Percentiles rank a stretch among this genome's conserved stretches.
Evolutionary conservation across 2,329 filamentous ascomycete genomes (phyloP).

Genomic region (Trichoderma simmonsii): DNA sequence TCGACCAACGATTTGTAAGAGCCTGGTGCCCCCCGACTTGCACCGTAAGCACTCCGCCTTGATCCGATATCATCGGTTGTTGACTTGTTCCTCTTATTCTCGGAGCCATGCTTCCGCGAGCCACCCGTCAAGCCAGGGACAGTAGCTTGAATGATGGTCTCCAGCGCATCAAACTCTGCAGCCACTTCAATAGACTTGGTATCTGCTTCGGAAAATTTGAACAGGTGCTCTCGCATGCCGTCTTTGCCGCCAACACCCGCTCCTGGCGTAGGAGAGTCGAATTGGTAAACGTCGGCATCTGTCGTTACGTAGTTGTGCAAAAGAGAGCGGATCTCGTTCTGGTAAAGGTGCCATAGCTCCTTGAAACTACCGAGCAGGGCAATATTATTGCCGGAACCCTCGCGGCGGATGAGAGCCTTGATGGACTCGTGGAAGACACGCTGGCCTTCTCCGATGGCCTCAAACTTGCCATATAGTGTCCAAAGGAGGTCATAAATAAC

Average conservation of each 20-base stretch:
- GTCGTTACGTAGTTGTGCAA: conserved; percentile 95
- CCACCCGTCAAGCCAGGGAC: conserved; percentile 87
- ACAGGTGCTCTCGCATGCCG: conserved; percentile 62
- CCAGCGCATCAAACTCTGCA: conserved; percentile 82
- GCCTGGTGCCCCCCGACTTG: conserved; percentile 48
- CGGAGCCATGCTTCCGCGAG: conserved; percentile 49
- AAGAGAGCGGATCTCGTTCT: conserved; percentile 93
- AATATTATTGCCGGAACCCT: conserved; percentile 63
- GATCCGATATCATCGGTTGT: conserved; percentile 38
- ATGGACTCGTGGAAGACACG: conserved; percentile 91
- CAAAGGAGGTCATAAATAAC: conserved; percentile 89
- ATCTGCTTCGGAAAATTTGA: conserved; percentile 83
- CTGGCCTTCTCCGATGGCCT: conserved; percentile 93
- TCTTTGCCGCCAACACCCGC: conserved; percentile 46
- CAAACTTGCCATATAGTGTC: conserved; percentile 93
- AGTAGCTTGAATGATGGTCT: conserved; percentile 84
- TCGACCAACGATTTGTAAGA: conserved; percentile 90
- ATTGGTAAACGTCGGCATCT: conserved; percentile 72
- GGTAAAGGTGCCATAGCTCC: conserved; percentile 95
- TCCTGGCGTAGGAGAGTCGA: conserved; percentile 53
- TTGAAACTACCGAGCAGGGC: conserved; percentile 84
- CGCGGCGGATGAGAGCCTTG: conserved; percentile 77
- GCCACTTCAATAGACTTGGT: conserved; percentile 74
- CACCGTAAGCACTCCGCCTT: conserved; percentile 41
- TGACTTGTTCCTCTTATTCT: conserved; percentile 39